A percentile compares a stretch with the other conserved stretches of the same genome.
Evolutionary conservation across 2,329 filamentous ascomycete species (phyloP).

Genomic region (Trichothecium roseum): DNA sequence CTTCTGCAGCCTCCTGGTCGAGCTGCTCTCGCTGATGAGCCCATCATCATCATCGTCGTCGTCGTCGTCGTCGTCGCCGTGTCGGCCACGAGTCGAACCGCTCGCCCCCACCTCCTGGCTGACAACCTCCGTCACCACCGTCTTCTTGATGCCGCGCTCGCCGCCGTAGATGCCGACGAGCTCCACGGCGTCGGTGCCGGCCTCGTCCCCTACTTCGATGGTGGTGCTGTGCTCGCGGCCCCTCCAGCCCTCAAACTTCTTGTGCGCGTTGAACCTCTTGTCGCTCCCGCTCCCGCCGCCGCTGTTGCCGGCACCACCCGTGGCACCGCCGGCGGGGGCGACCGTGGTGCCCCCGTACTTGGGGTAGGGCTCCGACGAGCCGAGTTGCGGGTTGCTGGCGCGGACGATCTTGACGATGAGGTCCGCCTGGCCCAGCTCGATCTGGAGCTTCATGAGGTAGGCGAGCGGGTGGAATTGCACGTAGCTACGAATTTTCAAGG

Average conservation of each 20-base stretch:
- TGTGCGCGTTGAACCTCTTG: too few relatives aligned
- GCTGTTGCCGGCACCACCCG: too few relatives aligned
- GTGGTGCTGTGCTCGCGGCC: not conserved
- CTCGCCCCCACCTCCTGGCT: slow-evolving; percentile 27
- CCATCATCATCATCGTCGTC: not conserved
- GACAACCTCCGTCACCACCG: slow-evolving; percentile 51
- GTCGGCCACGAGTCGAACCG: too few relatives aligned
- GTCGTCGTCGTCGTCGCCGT: too few relatives aligned
- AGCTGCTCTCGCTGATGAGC: not conserved
- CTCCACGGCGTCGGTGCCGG: slow-evolving; percentile 37
- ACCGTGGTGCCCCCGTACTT: not conserved
- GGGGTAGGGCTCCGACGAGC: not conserved
- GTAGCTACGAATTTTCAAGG: not conserved
- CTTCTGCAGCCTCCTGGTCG: not conserved
- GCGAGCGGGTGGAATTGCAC: slow-evolving; percentile 6
- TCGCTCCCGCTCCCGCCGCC: too few relatives aligned
- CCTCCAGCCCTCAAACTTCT: not conserved
- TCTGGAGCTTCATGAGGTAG: slow-evolving; percentile 6
- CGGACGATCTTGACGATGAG: slow-evolving; percentile 6
- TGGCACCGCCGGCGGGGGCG: not conserved
- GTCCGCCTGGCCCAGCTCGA: slow-evolving; percentile 5
- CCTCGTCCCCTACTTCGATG: not conserved
- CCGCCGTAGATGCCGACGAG: too few relatives aligned
- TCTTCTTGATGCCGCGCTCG: slow-evolving; percentile 53
- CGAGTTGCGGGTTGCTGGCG: not conserved